Conservation (phyloP, 805 yeast genomes). For the Candida ipomoeae region DNA sequence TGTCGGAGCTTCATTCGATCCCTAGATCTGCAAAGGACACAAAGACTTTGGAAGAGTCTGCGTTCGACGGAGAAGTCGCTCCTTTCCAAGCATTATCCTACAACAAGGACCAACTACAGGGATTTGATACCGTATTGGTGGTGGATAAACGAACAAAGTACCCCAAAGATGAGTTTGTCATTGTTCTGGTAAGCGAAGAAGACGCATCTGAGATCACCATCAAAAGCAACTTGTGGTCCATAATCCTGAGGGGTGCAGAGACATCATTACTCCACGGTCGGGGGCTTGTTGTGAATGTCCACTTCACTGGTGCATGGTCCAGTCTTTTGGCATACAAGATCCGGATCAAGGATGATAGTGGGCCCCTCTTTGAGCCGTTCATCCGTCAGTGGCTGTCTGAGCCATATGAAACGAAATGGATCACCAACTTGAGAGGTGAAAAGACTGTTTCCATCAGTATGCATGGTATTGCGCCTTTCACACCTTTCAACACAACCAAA, state of each 20-base stretch:
- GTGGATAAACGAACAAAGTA: conserved; percentile 33
- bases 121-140: conserved; percentile 46
- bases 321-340: conserved; percentile 55
- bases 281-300: conserved; percentile 44
- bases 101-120: conserved; percentile 32
- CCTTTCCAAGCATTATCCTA: conserved; percentile 51
- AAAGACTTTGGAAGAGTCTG: conserved; percentile 45
- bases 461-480: conserved; percentile 69
- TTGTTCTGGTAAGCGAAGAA: conserved; percentile 32
- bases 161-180: conserved; percentile 23
- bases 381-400: conserved; percentile 62
- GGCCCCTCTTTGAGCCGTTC: conserved; percentile 50
- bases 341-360: conserved; percentile 17
- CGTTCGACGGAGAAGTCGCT: conserved; percentile 44
- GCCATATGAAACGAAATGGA: conserved; percentile 80
- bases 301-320: conserved; percentile 56
- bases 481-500: conserved; percentile 43
- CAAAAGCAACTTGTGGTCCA: conserved; percentile 32
- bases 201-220: conserved; percentile 19
- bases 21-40: conserved; percentile 48
- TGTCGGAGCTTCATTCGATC: conserved; percentile 20
- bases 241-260: conserved; percentile 37
- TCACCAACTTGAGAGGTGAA: conserved; percentile 44
- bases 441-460: conserved; percentile 27
- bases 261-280: conserved; percentile 40